Conservation (phyloP, 257 asterid genomes). For the Lycium ferocissimum region DNA sequence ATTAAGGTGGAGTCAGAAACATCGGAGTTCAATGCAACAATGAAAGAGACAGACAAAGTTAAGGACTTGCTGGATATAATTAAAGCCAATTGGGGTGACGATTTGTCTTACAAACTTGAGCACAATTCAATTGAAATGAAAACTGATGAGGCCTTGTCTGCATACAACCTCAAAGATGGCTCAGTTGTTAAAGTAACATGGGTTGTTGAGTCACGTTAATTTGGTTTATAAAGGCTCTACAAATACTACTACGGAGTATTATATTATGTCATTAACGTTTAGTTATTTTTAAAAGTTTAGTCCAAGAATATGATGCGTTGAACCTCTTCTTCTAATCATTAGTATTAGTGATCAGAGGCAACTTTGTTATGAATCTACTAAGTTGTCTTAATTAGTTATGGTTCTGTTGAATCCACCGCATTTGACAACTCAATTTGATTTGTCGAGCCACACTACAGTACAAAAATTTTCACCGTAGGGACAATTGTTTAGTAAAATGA, state of each 20-base stretch:
- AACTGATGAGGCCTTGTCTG: background rate
- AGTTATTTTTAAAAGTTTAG: background rate
- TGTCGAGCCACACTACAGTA: too few species aligned
- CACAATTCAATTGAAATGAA: background rate
- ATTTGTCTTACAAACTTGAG: background rate
- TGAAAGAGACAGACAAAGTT: slow-evolving; percentile 1
- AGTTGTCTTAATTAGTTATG: background rate
- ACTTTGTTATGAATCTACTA: background rate
- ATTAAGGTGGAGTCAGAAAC: slow-evolving; percentile 18
- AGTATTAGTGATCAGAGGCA: background rate
- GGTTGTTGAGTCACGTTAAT: background rate
- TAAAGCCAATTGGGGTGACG: slow-evolving; percentile 11
- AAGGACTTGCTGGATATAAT: background rate
- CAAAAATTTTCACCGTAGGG: too few species aligned
- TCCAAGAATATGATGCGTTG: slow-evolving; percentile 1
- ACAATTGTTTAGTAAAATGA: too few species aligned
- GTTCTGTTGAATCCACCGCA: background rate
- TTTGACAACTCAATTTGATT: too few species aligned
- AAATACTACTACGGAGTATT: background rate
- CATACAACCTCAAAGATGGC: slow-evolving; percentile 22
- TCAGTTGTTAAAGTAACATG: slow-evolving; percentile 18
- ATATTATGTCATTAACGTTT: background rate
- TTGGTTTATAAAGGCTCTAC: background rate
- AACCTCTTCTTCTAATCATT: background rate
- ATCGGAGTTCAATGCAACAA: background rate